These are phyloP conservation scores for Capronia epimyces DNA, from an alignment of 2,329 filamentous ascomycete species.

Conservation along the genomic window DNA sequence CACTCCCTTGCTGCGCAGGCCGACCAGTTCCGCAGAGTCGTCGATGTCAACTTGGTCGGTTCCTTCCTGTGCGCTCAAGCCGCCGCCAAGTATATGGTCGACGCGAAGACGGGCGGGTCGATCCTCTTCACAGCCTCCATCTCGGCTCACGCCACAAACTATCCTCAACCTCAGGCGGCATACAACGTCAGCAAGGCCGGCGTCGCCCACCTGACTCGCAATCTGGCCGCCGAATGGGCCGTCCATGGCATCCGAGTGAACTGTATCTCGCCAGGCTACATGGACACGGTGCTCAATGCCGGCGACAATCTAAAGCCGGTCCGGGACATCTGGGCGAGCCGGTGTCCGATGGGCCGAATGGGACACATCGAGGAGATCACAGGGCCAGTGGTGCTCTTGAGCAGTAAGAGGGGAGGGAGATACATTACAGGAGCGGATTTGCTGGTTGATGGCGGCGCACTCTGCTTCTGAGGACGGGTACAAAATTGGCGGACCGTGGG, in stretches of 20 bases:
- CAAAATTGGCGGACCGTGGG: too few species aligned
- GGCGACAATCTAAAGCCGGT: constrained; percentile 54
- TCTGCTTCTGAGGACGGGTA: constrained; percentile 28
- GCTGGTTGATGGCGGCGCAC: constrained; percentile 55
- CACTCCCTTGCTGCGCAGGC: constrained; percentile 56
- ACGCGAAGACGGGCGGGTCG: constrained; percentile 58
- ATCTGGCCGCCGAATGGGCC: constrained; percentile 68
- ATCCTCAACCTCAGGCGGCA: constrained; percentile 58
- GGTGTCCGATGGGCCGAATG: constrained; percentile 62
- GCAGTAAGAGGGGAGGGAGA: constrained; percentile 53
- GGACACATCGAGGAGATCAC: constrained; percentile 58
- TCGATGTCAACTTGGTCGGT: constrained; percentile 69
- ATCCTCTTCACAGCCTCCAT: constrained; percentile 62
- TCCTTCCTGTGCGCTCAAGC: constrained; percentile 66
- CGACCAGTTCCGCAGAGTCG: constrained; percentile 56
- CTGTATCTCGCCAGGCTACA: constrained; percentile 66
- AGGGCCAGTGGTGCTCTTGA: constrained; percentile 57
- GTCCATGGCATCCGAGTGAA: constrained; percentile 66
- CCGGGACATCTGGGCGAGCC: constrained; percentile 51
- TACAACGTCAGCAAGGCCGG: constrained; percentile 71
- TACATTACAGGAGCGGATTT: constrained; percentile 67
- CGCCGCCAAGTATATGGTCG: constrained; percentile 41
- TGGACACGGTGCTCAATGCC: constrained; percentile 70
- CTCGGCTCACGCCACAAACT: constrained; percentile 51
- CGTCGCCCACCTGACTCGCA: constrained; percentile 57